These are phyloP conservation scores for Sapria himalayana DNA, from an alignment of 345 rosid genomes.

Conservation along the genomic window DNA sequence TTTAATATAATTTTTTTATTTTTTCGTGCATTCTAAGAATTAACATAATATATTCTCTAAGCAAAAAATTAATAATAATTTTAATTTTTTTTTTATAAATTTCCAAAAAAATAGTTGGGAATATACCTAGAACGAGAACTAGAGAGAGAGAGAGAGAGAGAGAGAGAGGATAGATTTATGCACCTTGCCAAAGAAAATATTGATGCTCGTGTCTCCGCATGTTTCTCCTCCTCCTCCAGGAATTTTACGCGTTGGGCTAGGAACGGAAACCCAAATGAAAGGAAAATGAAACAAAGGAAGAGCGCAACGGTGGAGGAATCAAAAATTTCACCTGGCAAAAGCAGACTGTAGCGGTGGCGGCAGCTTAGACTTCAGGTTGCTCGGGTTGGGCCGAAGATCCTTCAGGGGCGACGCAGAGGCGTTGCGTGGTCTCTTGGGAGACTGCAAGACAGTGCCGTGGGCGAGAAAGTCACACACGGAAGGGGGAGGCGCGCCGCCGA, in stretches of 20 bases:
- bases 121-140: too few relatives aligned
- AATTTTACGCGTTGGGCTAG: conserved; percentile 81
- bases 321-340: conserved; percentile 13
- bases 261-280: conserved; percentile 4
- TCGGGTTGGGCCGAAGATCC: conserved; percentile 11
- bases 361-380: conserved; percentile 13
- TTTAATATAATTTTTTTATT: too few relatives aligned
- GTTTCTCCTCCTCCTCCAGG: conserved; percentile 99
- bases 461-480: background rate
- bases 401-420: conserved; percentile 14
- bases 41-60: too few relatives aligned
- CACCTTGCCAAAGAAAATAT: conserved; percentile 76
- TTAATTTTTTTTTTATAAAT: too few relatives aligned
- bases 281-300: background rate
- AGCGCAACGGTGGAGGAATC: background rate
- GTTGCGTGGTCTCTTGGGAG: conserved; percentile 16
- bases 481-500: conserved; percentile 8
- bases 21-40: too few relatives aligned
- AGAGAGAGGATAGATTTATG: too few relatives aligned
- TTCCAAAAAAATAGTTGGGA: too few relatives aligned
- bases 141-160: too few relatives aligned
- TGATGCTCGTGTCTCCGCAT: conserved; percentile 88
- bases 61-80: too few relatives aligned
- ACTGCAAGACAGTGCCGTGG: background rate
- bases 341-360: conserved; percentile 17